phyloP scores from a whole-genome alignment of 2,329 filamentous ascomycete species.

The Cladobotryum protrusum region DNA sequence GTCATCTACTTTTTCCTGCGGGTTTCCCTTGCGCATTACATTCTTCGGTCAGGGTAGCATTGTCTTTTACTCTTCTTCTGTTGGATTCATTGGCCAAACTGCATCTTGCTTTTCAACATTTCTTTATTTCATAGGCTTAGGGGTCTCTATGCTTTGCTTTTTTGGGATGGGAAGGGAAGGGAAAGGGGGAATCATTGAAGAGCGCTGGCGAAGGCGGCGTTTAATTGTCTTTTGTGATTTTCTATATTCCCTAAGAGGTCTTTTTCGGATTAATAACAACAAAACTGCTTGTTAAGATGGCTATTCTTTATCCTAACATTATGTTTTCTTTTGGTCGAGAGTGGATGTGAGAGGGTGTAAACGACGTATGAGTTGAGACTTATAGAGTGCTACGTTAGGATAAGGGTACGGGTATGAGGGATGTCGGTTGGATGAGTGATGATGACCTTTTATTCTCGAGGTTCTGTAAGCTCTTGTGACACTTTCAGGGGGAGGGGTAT shows the following conservation, averaged over 20 bases:
- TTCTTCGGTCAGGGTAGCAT: too few relatives aligned
- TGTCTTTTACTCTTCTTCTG: neutral
- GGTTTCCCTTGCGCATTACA: neutral
- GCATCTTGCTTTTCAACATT: neutral
- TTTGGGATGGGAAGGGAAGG: constrained; percentile 1
- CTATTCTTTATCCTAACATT: too few relatives aligned
- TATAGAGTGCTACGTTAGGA: too few relatives aligned
- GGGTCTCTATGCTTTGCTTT: constrained; percentile 3
- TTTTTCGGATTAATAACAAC: neutral
- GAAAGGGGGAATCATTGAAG: neutral
- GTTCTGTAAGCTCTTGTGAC: too few relatives aligned
- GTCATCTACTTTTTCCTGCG: neutral
- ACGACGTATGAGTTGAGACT: too few relatives aligned
- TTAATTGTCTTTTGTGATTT: constrained; percentile 6
- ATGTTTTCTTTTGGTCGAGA: too few relatives aligned
- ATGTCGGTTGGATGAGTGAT: too few relatives aligned
- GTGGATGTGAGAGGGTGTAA: too few relatives aligned
- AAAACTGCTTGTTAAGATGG: neutral
- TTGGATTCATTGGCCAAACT: neutral
- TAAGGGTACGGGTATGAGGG: too few relatives aligned
- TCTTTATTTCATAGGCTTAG: neutral
- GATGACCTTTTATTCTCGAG: too few relatives aligned
- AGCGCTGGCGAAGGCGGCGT: constrained; percentile 14
- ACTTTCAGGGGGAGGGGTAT: too few relatives aligned
- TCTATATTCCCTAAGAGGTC: constrained; percentile 1